These are phyloP conservation scores for Kluyveromyces sp. DNA, from an alignment of 1,139 yeast genomes.

Conservation along the genomic window DNA sequence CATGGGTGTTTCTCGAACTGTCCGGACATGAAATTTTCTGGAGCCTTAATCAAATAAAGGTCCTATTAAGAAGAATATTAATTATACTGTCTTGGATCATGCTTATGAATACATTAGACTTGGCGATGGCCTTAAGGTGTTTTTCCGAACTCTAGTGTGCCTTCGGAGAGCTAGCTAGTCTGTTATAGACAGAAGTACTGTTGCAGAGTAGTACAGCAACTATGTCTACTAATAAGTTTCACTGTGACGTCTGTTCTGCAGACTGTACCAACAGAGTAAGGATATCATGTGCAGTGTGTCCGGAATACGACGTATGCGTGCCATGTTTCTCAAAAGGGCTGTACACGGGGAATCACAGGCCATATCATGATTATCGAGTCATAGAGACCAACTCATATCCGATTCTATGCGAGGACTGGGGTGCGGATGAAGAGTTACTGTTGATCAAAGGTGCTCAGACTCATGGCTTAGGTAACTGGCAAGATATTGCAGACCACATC, in stretches of 20 bases:
- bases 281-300: conserved; percentile 84
- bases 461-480: conserved; percentile 94
- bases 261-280: conserved; percentile 92
- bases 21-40: neutral
- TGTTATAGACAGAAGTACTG: neutral
- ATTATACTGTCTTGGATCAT: too few relatives aligned
- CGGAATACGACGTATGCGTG: conserved; percentile 91
- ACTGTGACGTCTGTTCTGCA: conserved; percentile 91
- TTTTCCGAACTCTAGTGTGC: too few relatives aligned
- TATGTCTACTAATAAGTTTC: conserved; percentile 49
- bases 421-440: conserved; percentile 92
- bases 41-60: neutral
- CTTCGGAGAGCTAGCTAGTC: neutral
- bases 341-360: conserved; percentile 77
- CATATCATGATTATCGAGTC: conserved; percentile 87
- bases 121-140: too few relatives aligned
- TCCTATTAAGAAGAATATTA: too few relatives aligned
- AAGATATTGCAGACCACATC: conserved; percentile 88
- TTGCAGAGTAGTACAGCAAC: neutral
- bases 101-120: too few relatives aligned
- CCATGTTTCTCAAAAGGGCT: conserved; percentile 90
- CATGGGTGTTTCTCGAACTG: neutral
- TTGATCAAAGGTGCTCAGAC: conserved; percentile 89
- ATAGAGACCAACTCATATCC: conserved; percentile 96
- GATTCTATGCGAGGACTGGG: conserved; percentile 86